Evolutionary conservation across 495 filamentous ascomycete species (phyloP), one percentile per base, ranked within the genome.

Genomic region (Delitschia confertaspora): DNA sequence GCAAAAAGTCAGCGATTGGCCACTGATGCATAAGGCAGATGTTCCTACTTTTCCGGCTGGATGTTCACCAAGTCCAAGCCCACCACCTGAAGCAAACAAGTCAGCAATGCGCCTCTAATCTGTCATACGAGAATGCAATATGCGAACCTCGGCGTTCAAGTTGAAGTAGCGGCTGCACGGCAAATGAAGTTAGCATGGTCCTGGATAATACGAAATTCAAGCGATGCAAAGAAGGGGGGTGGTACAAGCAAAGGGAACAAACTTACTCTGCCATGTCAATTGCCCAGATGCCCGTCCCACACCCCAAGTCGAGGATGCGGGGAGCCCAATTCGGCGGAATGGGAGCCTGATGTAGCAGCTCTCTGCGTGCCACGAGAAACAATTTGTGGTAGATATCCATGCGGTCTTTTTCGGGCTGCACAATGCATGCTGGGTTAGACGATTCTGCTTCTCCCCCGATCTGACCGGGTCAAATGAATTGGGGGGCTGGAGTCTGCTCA

Each of bases 241-340:
- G 43, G 22, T 31, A 41, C 35, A 50, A 27, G 29, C 24, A 38
- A 38, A 32, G 37, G 46, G 34, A 49, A 32, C 30, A 32, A 49
- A 71, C 79, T 65, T 66, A 82, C 78, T 82, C 77, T 45, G 83
- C 83, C 64, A 95, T 80, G 51, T 91, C 82, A 55, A 93, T 88
- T 16, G 78, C 73, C 88, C 88, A 95, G 34, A 94, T 89, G 4
- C 88, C 88, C 0, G 88, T 93, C 8, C 88, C 88, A 48, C 81
- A 85, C 19, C 88, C 88, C 34, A 94, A 60, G 59, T 95, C 88
- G 17, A 95, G 65, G 27, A 93, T 59, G 53, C 53, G 53, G 41
- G 49, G 44, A 32, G 36, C 27, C 26, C 14, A 31, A 20, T 38
- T 32, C 16, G 29, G 46, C 45, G 45, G 46, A 11, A 87, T 69